Conservation (phyloP, 176 grass and related monocot genomes). For the Bonia amplexicaulis region DNA sequence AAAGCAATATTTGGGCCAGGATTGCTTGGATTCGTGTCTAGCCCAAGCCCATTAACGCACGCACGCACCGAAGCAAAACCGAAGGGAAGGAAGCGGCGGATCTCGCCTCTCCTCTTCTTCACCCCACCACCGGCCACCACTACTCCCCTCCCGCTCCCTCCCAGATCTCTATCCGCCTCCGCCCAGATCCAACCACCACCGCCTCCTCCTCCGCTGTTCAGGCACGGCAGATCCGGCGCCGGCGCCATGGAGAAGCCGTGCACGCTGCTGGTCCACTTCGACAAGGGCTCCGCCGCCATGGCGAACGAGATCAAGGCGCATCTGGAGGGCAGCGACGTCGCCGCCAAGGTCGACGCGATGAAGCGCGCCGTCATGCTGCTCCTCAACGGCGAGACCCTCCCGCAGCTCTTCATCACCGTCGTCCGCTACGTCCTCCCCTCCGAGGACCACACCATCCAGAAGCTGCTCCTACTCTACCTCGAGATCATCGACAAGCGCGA, state of each 20-base stretch:
- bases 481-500: slow-evolving; percentile 58
- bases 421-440: slow-evolving; percentile 61
- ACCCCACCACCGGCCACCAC: no score
- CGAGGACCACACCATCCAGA: slow-evolving; percentile 67
- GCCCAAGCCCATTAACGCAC: no score
- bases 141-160: background rate
- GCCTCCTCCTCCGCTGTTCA: background rate
- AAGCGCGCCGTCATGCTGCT: slow-evolving; percentile 61
- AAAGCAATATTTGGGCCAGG: no score
- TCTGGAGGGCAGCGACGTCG: slow-evolving; percentile 46
- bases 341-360: slow-evolving; percentile 51
- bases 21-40: no score
- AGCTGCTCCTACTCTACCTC: slow-evolving; percentile 61
- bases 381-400: slow-evolving; percentile 50
- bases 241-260: slow-evolving; percentile 49
- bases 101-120: no score
- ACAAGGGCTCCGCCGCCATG: slow-evolving; percentile 56
- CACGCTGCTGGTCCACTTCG: slow-evolving; percentile 66
- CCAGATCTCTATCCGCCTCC: background rate
- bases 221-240: background rate
- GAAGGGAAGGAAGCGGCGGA: no score
- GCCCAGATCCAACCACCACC: slow-evolving; percentile 2
- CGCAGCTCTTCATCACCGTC: slow-evolving; percentile 64
- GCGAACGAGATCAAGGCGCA: slow-evolving; percentile 63
- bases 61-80: no score